Evolutionary conservation across 805 yeast species (phyloP).

Genomic region (Tetrapisispora fleetii): DNA sequence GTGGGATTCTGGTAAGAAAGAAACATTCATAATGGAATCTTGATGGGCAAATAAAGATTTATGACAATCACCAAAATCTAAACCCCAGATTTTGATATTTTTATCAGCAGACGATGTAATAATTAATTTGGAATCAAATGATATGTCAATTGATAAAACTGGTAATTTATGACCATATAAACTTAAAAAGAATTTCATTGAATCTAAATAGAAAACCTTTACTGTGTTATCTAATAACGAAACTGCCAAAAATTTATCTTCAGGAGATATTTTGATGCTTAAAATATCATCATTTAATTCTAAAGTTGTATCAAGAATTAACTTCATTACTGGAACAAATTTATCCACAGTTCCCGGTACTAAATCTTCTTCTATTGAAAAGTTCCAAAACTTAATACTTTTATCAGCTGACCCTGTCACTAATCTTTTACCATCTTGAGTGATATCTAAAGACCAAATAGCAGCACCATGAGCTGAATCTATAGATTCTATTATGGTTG

Average conservation of each 20-base stretch:
- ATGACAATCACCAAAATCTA: slow-evolving; percentile 98
- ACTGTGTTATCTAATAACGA: slow-evolving; percentile 91
- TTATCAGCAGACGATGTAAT: slow-evolving; percentile 95
- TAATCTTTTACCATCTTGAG: slow-evolving; percentile 74
- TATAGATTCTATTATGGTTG: slow-evolving; percentile 58
- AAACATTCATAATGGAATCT: slow-evolving; percentile 85
- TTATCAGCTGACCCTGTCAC: slow-evolving; percentile 95
- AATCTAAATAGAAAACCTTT: slow-evolving; percentile 80
- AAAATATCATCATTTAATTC: slow-evolving; percentile 83
- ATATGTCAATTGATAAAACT: slow-evolving; percentile 84
- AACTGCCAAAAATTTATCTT: slow-evolving; percentile 65
- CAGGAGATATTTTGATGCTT: slow-evolving; percentile 71
- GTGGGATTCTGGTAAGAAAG: slow-evolving; percentile 75
- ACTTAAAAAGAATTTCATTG: slow-evolving; percentile 78
- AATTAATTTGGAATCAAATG: slow-evolving; percentile 76
- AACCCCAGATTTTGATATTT: slow-evolving; percentile 95
- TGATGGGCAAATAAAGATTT: slow-evolving; percentile 94
- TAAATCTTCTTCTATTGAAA: slow-evolving; percentile 54
- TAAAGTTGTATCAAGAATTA: slow-evolving; percentile 69
- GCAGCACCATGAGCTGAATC: slow-evolving; percentile 74
- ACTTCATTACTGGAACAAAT: slow-evolving; percentile 41
- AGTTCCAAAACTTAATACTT: slow-evolving; percentile 80
- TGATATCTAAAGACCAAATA: slow-evolving; percentile 82
- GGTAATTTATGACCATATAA: slow-evolving; percentile 95
- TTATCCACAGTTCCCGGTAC: slow-evolving; percentile 58